Evolutionary conservation across 768 basidiomycete species (phyloP), one percentile per base, ranked within the genome.

Genomic region (Boletus edulis): DNA sequence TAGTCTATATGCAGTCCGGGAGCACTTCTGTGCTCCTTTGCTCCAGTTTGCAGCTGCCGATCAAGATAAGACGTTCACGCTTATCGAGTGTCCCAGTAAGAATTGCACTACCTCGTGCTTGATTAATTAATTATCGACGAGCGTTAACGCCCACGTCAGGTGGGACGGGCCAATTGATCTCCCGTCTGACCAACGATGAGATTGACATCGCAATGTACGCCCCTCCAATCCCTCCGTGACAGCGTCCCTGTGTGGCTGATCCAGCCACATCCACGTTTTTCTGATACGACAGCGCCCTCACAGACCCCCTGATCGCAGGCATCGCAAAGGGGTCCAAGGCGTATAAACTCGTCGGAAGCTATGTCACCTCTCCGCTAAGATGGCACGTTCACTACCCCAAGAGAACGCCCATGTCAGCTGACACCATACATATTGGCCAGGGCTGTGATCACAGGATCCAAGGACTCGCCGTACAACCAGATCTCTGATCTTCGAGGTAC

Each of bases 261-360:
- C 27, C 22, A 38, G 40, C 54, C 31, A 46, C 43, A 20, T 29
- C 11, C 38, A 27, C 8, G 37, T 17, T 5, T 24, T 24, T 24
- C 24, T 24, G 32, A 46, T 20, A n/a, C 11, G 37, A 51, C 58
- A 91, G 93, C 65, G 92, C 92, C 0, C 81, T 98, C 46, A 97
- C 95, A 1, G 95, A 96, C 64, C 82, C 91, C 0, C 74, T 98
- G 31, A 92, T 97, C 58, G 89, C 93, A 47, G 95, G 95, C 0
- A 91, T 97, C 51, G 93, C 92, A 8, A 94, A 94, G 52, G 92
- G 94, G 1, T 89, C 89, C 0, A 79, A 81, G 49, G 83, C 87
- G 8, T 99, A 97, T 73, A 94, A 89, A 69, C 85, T 98, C 17
- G 85, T 96, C 4, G 94, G 96, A 8, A 91, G 90, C 65, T 98